Base-by-base conservation (phyloP, 371 early-diverging fungal genomes). In the Lichtheimia hyalospora region DNA sequence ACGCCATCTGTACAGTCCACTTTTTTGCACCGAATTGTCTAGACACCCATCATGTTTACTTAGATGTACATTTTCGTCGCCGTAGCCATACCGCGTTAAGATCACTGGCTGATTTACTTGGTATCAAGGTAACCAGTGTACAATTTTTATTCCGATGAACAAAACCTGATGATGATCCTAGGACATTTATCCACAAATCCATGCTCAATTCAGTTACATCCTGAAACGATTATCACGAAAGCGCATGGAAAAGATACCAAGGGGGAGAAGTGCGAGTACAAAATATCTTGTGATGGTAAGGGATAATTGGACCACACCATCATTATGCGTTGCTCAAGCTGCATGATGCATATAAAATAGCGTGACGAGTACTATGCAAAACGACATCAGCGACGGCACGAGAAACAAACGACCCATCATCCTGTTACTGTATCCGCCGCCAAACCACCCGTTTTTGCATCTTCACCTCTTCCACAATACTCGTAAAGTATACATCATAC, bases 171-270 rank as follows among this genome's bases (percentile, higher is more conserved):
- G 25, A 13, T 2, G 25, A 34, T 15, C 4, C 27, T 63, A 83
- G 79, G 76, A 83, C 57, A 70, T 81, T 52, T 82, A 77, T 61
- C 69, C 70, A 25, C 73, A 79, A 49, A 70, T 85, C 34, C 86
- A 85, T 64, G 71, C 70, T 12, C 74, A 78, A 60, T 83, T 84
- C 56, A 79, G 82, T 49, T 81, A 74, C 49, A 81, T 77, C 34
- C 69, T 85, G 12, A 81, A 81, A 46, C 43, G 81, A 39, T 75
- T 79, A 21, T 72, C 74, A 13, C 62, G 72, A 51, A 72, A 75
- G 55, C 66, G 79, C 25, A 71, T 79, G 69, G 79, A 79, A 40
- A 79, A 79, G 41, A 49, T 79, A 5, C 58, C 62, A 12, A 62
- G 63, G 3, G 79, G 79, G 15, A 60, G 75, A 56, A 69, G 70